Evolutionary conservation across 805 yeast genomes (phyloP).

Genomic region (Candida sithepensis): DNA sequence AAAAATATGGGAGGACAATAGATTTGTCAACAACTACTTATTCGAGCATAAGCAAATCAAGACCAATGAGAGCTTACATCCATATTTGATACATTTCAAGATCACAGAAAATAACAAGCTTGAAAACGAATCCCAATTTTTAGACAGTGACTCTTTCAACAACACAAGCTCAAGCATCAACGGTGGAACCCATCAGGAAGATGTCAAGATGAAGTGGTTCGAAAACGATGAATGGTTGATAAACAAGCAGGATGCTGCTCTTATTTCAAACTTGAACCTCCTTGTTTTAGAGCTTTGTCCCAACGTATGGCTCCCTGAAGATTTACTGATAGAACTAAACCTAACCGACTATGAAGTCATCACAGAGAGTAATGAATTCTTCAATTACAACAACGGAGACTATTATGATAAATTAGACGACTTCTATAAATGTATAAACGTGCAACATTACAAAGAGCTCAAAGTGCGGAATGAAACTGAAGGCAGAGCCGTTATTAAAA

Average conservation of each 20-base stretch:
- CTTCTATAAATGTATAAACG: slow-evolving; percentile 19
- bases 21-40: slow-evolving; percentile 22
- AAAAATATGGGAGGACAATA: slow-evolving; percentile 31
- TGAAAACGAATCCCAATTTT: slow-evolving; percentile 6
- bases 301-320: slow-evolving; percentile 32
- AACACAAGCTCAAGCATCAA: background rate
- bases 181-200: background rate
- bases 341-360: slow-evolving; percentile 23
- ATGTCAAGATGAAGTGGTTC: slow-evolving; percentile 22
- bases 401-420: slow-evolving; percentile 14
- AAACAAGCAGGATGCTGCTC: slow-evolving; percentile 13
- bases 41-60: slow-evolving; percentile 12
- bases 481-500: slow-evolving; percentile 1
- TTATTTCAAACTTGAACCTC: slow-evolving; percentile 17
- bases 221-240: slow-evolving; percentile 25
- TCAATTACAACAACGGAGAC: slow-evolving; percentile 12
- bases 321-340: slow-evolving; percentile 21
- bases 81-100: slow-evolving; percentile 31
- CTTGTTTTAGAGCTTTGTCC: slow-evolving; percentile 31
- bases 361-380: slow-evolving; percentile 21
- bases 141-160: slow-evolving; percentile 1
- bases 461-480: background rate
- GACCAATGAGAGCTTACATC: slow-evolving; percentile 16
- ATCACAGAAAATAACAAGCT: slow-evolving; percentile 22
- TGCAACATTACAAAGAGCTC: slow-evolving; percentile 12